Percentiles rank a stretch among this genome's conserved stretches.
Evolutionary conservation across 805 yeast species (phyloP).

Genomic region (Cyberlindnera amylophila): DNA sequence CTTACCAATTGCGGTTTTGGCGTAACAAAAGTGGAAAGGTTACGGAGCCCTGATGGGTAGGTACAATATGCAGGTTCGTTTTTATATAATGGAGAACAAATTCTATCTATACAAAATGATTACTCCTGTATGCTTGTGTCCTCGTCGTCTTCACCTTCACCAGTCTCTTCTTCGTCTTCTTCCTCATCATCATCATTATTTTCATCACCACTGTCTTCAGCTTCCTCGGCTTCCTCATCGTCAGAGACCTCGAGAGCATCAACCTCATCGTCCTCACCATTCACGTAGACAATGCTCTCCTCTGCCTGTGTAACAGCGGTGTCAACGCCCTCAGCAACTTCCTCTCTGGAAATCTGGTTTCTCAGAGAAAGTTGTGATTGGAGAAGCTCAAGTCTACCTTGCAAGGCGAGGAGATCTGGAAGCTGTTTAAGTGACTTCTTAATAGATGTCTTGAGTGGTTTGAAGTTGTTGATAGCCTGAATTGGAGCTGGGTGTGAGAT

Average conservation of each 20-base stretch:
- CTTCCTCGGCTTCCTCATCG: conserved; percentile 6
- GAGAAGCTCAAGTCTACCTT: conserved; percentile 80
- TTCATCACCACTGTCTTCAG: neutral
- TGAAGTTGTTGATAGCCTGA: conserved; percentile 36
- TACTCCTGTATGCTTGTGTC: conserved; percentile 3
- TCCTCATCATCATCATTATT: conserved; percentile 1
- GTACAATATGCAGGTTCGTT: neutral
- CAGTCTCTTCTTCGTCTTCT: conserved; percentile 5
- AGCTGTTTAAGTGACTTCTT: conserved; percentile 52
- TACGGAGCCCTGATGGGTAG: neutral
- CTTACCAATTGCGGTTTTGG: neutral
- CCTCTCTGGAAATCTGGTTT: conserved; percentile 41
- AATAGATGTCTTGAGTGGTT: conserved; percentile 54
- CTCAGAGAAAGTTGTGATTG: conserved; percentile 74
- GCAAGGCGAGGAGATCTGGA: conserved; percentile 70
- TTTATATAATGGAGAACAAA: neutral
- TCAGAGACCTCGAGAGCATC: conserved; percentile 31
- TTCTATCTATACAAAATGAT: neutral
- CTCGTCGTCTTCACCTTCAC: conserved; percentile 6
- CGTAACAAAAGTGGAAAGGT: neutral
- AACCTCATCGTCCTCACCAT: conserved; percentile 44
- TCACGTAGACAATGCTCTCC: conserved; percentile 31
- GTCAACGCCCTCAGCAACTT: conserved; percentile 29
- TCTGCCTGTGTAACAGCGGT: conserved; percentile 31
- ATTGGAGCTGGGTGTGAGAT: conserved; percentile 52